These are phyloP conservation scores for Thelephora aurantiotincta DNA, from an alignment of 768 basidiomycete genomes.

Conservation along the genomic window DNA sequence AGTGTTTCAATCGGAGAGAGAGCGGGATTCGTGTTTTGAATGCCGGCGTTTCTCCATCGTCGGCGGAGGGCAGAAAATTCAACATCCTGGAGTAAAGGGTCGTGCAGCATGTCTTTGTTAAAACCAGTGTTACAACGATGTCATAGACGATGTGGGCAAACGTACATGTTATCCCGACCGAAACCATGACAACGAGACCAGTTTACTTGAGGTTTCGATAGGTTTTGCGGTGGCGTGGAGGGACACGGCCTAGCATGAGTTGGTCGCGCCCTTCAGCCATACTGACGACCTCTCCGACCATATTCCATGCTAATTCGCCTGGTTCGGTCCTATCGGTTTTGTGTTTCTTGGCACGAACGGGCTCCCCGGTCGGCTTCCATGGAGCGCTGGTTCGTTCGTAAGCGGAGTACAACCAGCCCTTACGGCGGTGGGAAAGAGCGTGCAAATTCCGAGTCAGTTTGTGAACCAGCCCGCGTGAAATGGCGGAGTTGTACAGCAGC, in stretches of 20 bases:
- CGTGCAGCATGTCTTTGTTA: too few species aligned
- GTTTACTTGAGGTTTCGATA: too few species aligned
- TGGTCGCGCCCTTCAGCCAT: constrained; percentile 45
- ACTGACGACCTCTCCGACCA: constrained; percentile 36
- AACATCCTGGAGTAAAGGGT: too few species aligned
- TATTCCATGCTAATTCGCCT: constrained; percentile 26
- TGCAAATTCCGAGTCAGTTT: constrained; percentile 41
- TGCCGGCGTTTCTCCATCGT: too few species aligned
- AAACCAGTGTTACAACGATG: too few species aligned
- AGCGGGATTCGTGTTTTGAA: too few species aligned
- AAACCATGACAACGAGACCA: too few species aligned
- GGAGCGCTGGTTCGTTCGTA: constrained; percentile 14
- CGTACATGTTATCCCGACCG: too few species aligned
- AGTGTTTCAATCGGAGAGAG: too few species aligned
- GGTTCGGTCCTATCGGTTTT: constrained; percentile 15
- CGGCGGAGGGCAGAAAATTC: too few species aligned
- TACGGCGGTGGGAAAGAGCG: constrained; percentile 21
- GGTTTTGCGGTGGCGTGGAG: too few species aligned
- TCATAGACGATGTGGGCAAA: too few species aligned
- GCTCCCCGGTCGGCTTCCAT: constrained; percentile 27
- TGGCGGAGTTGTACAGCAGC: constrained; percentile 46
- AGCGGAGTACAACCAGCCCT: neutral
- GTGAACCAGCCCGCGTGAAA: constrained; percentile 49
- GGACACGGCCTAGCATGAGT: constrained; percentile 35
- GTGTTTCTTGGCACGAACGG: constrained; percentile 11